A percentile compares a stretch with the other conserved stretches of the same genome.
These are phyloP conservation scores for Colletotrichum karsti DNA, from an alignment of 2,329 filamentous ascomycete species.

Conservation along the genomic window DNA sequence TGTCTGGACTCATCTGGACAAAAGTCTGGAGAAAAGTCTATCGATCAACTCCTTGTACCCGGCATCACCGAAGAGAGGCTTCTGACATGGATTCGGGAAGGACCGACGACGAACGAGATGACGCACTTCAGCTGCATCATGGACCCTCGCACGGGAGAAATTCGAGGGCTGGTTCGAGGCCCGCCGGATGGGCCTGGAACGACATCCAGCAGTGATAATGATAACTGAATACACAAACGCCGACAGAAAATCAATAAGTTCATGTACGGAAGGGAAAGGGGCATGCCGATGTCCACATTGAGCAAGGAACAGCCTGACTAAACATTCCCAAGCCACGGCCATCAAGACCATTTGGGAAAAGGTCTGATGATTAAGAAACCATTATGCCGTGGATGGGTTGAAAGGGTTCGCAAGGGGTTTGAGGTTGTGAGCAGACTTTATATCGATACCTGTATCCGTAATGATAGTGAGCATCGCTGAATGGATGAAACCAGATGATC, in stretches of 20 bases:
- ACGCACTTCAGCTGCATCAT: constrained; percentile 68
- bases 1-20: constrained; percentile 31
- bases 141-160: constrained; percentile 57
- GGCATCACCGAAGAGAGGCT: constrained; percentile 43
- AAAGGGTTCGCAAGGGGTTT: not conserved
- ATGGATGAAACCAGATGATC: not conserved
- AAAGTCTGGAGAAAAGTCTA: too few relatives aligned
- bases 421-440: too few relatives aligned
- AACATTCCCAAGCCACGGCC: too few relatives aligned
- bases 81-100: constrained; percentile 55
- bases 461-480: not conserved
- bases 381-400: not conserved
- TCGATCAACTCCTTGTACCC: not conserved
- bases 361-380: too few relatives aligned
- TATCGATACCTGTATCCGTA: not conserved
- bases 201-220: too few relatives aligned
- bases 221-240: too few relatives aligned
- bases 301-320: too few relatives aligned
- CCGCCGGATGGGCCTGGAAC: not conserved
- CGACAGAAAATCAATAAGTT: too few relatives aligned
- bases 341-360: too few relatives aligned
- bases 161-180: constrained; percentile 49
- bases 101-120: constrained; percentile 63
- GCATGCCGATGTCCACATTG: too few relatives aligned
- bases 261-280: too few relatives aligned